Conservation (phyloP, 1,284 basidiomycete species). For the Abortiporus biennis region DNA sequence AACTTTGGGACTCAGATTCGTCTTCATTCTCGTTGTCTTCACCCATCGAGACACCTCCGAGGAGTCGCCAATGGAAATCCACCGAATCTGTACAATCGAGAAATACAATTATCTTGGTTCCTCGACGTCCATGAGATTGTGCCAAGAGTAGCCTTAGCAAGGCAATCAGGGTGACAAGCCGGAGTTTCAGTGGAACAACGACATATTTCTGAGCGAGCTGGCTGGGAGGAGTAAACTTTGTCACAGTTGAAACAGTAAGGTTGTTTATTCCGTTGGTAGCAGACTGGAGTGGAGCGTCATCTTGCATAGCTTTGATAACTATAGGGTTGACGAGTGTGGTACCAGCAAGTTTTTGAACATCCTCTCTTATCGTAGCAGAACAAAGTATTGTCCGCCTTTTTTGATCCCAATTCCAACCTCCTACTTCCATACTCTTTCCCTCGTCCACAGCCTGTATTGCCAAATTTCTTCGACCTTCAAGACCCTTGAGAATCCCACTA, state of each 20-base stretch:
- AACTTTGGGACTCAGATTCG: conserved; percentile 9
- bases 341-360: conserved; percentile 91
- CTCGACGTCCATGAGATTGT: conserved; percentile 42
- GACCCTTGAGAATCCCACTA: conserved; percentile 78
- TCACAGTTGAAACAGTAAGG: conserved; percentile 15
- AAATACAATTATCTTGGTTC: conserved; percentile 86
- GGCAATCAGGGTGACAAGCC: conserved; percentile 87
- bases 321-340: conserved; percentile 69
- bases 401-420: conserved; percentile 82
- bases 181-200: conserved; percentile 88
- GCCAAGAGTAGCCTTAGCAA: conserved; percentile 75
- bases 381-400: conserved; percentile 84
- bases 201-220: conserved; percentile 95
- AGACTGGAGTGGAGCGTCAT: conserved; percentile 29
- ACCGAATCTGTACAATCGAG: conserved; percentile 96
- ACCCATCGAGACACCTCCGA: conserved; percentile 77
- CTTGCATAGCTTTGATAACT: conserved; percentile 64
- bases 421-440: conserved; percentile 65
- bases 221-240: conserved; percentile 89
- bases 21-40: conserved; percentile 18
- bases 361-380: conserved; percentile 94
- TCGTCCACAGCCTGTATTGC: conserved; percentile 70
- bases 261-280: conserved; percentile 5
- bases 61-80: conserved; percentile 93
- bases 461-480: conserved; percentile 75